These are phyloP conservation scores for Oryza punctata DNA, from an alignment of 176 grass and related monocot genomes.

Conservation along the genomic window DNA sequence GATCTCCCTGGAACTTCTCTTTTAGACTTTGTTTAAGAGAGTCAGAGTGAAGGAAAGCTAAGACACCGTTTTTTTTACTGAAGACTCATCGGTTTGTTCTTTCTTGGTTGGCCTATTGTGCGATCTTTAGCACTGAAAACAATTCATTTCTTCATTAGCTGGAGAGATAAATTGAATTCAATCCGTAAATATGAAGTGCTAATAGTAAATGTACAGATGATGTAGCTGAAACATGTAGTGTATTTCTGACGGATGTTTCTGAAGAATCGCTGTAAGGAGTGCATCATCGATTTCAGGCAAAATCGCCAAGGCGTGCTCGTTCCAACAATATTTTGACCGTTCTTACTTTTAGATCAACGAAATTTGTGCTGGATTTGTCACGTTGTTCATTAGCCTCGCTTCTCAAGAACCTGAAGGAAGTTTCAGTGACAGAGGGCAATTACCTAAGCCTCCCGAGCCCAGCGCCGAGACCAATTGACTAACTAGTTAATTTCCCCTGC, in stretches of 20 bases:
- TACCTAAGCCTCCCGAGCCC: constrained; percentile 1
- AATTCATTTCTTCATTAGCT: neutral
- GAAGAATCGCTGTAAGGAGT: neutral
- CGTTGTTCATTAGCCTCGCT: neutral
- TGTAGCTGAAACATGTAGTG: neutral
- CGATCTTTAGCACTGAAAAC: neutral
- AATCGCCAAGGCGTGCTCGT: neutral
- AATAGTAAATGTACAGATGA: neutral
- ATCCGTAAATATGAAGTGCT: neutral
- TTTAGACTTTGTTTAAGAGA: neutral
- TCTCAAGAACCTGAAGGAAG: constrained; percentile 12
- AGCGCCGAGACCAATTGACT: neutral
- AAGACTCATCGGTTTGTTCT: too few relatives aligned
- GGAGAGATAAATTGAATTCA: neutral
- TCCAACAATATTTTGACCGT: neutral
- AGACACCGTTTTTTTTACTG: too few relatives aligned
- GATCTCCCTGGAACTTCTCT: neutral
- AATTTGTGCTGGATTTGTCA: neutral
- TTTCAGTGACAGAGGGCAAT: constrained; percentile 13
- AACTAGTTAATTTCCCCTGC: neutral
- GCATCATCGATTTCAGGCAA: neutral
- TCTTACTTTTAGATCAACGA: neutral
- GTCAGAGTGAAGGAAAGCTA: neutral
- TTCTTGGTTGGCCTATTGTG: neutral
- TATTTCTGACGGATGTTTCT: neutral